A percentile compares a stretch with the other conserved stretches of the same genome.
phyloP scores from a whole-genome alignment of 208 protist species.

The Porcisia deanei region DNA sequence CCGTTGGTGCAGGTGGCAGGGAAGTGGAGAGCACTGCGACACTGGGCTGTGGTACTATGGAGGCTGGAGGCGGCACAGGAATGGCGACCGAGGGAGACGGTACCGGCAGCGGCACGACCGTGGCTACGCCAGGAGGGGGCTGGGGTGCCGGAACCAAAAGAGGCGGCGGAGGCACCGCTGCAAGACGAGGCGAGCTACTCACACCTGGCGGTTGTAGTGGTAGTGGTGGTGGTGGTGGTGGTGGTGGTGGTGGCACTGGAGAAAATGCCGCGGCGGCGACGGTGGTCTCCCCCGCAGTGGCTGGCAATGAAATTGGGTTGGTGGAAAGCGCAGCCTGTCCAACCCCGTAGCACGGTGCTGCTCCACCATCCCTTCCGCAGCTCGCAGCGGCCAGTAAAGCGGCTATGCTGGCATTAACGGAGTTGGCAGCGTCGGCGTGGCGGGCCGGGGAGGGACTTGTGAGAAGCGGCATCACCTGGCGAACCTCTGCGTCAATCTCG shows the following conservation, averaged over 20 bases:
- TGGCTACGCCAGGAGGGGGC: neutral
- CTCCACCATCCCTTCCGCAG: neutral
- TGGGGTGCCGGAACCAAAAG: neutral
- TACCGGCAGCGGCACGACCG: neutral
- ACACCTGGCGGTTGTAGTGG: neutral
- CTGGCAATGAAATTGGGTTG: neutral
- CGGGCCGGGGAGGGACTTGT: conserved; percentile 26
- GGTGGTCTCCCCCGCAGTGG: neutral
- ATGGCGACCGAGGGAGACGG: neutral
- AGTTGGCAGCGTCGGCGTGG: conserved; percentile 13
- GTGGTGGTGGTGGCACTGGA: conserved; percentile 5
- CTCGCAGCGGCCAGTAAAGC: conserved; percentile 12
- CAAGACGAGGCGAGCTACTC: neutral
- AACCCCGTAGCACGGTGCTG: conserved; percentile 17
- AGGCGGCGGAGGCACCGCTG: neutral
- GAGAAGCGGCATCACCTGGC: conserved; percentile 46
- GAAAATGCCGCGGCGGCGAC: neutral
- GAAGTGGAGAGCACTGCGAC: neutral
- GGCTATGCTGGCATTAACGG: neutral
- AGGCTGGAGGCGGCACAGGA: neutral
- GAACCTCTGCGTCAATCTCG: conserved; percentile 50
- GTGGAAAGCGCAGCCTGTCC: conserved; percentile 20
- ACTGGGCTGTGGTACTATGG: neutral
- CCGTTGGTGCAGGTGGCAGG: neutral
- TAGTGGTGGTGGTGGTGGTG: neutral